A percentile compares a stretch with the other conserved stretches of the same genome.
phyloP scores from a whole-genome alignment of 2,329 filamentous ascomycete genomes.

The Sporothrix pallida region DNA sequence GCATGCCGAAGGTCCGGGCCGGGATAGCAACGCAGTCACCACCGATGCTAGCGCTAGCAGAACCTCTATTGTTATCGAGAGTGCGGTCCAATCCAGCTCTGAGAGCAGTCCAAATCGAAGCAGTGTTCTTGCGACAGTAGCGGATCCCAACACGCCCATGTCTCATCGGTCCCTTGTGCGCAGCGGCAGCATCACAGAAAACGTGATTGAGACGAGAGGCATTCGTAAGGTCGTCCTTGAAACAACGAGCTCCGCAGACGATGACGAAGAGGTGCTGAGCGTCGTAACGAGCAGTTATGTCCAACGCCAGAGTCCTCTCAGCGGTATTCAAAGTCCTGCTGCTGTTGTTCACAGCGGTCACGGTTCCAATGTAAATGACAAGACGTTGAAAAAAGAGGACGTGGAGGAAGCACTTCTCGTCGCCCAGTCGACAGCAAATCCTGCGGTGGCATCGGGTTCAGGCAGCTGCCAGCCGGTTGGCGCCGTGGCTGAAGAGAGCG shows the following conservation, averaged over 20 bases:
- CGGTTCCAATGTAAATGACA: slow-evolving; percentile 33
- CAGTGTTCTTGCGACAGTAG: slow-evolving; percentile 10
- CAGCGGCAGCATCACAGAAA: slow-evolving; percentile 80
- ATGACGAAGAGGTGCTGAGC: slow-evolving; percentile 43
- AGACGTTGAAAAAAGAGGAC: slow-evolving; percentile 31
- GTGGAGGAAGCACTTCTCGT: slow-evolving; percentile 29
- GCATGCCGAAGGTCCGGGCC: background rate
- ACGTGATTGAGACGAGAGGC: slow-evolving; percentile 74
- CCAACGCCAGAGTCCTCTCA: slow-evolving; percentile 20
- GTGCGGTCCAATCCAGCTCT: slow-evolving; percentile 30
- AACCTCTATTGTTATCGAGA: background rate
- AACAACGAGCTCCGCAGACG: slow-evolving; percentile 47
- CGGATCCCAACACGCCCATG: slow-evolving; percentile 35
- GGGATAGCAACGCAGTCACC: background rate
- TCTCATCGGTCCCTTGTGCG: slow-evolving; percentile 56
- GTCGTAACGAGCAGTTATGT: background rate
- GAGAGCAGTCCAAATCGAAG: slow-evolving; percentile 35
- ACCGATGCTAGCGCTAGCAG: background rate
- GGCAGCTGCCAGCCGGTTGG: slow-evolving; percentile 5
- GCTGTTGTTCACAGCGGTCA: background rate
- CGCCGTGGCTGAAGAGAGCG: slow-evolving; percentile 32
- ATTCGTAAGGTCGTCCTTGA: slow-evolving; percentile 75
- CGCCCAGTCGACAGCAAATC: background rate
- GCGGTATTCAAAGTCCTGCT: slow-evolving; percentile 24
- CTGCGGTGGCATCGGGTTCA: too few species aligned